Base-by-base conservation (phyloP, 441 rosid genomes). In the Breynia disticha region DNA sequence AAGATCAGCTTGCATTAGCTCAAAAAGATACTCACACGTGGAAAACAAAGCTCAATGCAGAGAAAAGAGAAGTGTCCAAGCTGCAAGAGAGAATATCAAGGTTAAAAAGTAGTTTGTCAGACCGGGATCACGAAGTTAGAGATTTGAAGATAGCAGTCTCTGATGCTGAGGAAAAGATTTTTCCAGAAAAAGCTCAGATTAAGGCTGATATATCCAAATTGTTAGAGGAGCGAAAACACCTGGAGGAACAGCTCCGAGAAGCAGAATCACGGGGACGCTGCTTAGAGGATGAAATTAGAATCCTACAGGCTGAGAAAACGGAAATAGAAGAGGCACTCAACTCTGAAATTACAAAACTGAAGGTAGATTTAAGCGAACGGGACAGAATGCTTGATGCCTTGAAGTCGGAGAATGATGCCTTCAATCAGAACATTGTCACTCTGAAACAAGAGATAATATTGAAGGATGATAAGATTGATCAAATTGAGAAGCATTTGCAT, bases 131-230 rank as follows among this genome's bases (percentile, higher is more conserved):
- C 6, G 96, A 86, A 75, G 62, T 78, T 48, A 65, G 78, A 47
- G 78, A 76, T 1, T 60, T 93, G 65, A 86, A 83, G 70, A 61
- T 64, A 9, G 90, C 84, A 0, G 79, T 86, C 18, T 88, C 96
- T 9, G 97, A 88, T 50, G 90, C 95, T n/a, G 95, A 91, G 74
- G 57, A 79, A 77, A 88, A 84, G 71, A 82, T 88, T 48, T 84
- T 77, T 41, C 84, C 89, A 0, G 98, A 86, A 62, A 93, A 93
- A 47, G 73, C 77, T 28, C 83, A 72, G 66, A 79, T 85, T 19
- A 81, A 78, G 55, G 81, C 82, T 38, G 88, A 88, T 67, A 84
- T 84, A 65, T 67, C 79, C 5, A 84, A 72, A 65, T 60, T 84
- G 55, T 47, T 74, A 46, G 88, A 78, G 54, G 88, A 79, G 51